Conservation (phyloP, 2,329 filamentous ascomycete genomes). For the Trichoderma atroviride region DNA sequence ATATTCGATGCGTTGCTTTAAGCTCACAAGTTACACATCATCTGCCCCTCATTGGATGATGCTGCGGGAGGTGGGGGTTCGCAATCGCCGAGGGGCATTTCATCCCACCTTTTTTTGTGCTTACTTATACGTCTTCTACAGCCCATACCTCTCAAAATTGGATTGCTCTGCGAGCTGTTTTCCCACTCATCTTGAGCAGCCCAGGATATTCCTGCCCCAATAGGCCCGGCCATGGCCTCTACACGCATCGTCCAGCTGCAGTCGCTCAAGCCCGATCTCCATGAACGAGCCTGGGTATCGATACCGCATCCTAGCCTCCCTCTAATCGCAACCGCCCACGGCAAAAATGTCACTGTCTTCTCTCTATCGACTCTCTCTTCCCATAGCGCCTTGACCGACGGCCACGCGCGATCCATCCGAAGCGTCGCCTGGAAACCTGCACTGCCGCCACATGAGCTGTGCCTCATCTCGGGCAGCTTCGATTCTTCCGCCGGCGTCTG, state of each 20-base stretch:
- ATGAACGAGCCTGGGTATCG: constrained; percentile 81
- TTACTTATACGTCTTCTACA: not conserved
- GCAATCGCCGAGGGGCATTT: not conserved
- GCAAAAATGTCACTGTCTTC: constrained; percentile 86
- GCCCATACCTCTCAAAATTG: not conserved
- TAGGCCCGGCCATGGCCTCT: constrained; percentile 16
- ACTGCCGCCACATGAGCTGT: constrained; percentile 62
- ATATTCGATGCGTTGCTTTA: not conserved
- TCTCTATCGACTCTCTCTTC: constrained; percentile 79
- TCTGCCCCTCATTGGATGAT: not conserved
- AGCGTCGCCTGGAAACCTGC: constrained; percentile 85
- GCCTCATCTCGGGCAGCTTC: constrained; percentile 90
- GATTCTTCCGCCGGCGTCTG: constrained; percentile 88
- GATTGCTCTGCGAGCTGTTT: constrained; percentile 5
- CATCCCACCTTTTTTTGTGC: constrained; percentile 11
- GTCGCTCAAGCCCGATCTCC: constrained; percentile 58
- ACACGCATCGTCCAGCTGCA: constrained; percentile 49
- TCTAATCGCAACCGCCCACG: constrained; percentile 84
- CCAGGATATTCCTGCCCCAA: not conserved
- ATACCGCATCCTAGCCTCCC: constrained; percentile 84
- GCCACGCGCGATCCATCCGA: constrained; percentile 89
- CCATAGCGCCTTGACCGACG: constrained; percentile 78
- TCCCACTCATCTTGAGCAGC: not conserved
- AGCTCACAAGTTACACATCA: not conserved
- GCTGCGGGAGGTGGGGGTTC: not conserved